Evolutionary conservation across 306 rosid genomes (phyloP).

Genomic region (Rosa chinensis): DNA sequence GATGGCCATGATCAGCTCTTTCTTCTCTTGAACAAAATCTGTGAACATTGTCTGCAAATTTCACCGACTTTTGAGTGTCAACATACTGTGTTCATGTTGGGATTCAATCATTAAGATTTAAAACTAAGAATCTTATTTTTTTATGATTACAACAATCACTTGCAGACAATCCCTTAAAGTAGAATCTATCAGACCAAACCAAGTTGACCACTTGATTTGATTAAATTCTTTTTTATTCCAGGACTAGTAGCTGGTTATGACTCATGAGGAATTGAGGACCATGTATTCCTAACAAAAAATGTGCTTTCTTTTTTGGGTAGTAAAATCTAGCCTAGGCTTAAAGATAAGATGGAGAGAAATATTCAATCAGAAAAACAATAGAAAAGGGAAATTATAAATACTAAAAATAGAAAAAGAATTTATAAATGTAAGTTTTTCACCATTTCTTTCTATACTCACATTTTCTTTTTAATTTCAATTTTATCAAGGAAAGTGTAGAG

Average conservation of each 20-base stretch:
- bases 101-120: background rate
- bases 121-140: background rate
- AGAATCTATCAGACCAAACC: background rate
- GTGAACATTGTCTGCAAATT: conserved; percentile 67
- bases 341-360: background rate
- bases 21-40: conserved; percentile 61
- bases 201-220: background rate
- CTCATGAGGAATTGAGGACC: background rate
- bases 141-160: background rate
- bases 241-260: background rate
- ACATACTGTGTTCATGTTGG: background rate
- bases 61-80: background rate
- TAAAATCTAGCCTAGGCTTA: background rate
- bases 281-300: background rate
- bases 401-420: too few species aligned
- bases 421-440: background rate
- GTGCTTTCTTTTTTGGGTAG: background rate
- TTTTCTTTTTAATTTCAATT: too few species aligned
- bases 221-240: background rate
- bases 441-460: background rate
- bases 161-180: background rate
- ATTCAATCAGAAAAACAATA: background rate
- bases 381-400: background rate
- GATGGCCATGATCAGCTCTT: conserved; percentile 64
- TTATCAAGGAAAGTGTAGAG: too few species aligned